Evolutionary conservation across 148 eudicot genomes (phyloP).

Genomic region (Rhododendron mucronatum): DNA sequence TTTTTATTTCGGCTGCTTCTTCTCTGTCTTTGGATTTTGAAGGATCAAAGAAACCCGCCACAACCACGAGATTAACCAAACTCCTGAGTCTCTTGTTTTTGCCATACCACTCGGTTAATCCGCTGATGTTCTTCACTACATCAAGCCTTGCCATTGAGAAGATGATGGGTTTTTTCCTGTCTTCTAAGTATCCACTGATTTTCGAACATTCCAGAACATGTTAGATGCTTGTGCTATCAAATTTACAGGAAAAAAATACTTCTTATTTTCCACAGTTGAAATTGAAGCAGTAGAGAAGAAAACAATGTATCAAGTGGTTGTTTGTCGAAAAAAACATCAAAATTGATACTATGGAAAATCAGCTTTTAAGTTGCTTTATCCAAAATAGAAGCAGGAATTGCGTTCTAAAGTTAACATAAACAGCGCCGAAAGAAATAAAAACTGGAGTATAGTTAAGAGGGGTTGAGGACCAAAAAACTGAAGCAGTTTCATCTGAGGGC

Average conservation of each 20-base stretch:
- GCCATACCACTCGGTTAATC: slow-evolving; percentile 86
- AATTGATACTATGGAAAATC: not conserved
- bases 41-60: slow-evolving; percentile 86
- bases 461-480: not conserved
- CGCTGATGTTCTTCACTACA: slow-evolving; percentile 76
- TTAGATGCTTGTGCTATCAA: not conserved
- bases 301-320: not conserved
- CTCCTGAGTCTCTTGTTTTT: slow-evolving; percentile 69
- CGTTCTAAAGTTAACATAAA: not conserved
- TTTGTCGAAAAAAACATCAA: not conserved
- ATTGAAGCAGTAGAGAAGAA: not conserved
- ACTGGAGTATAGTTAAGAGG: too few relatives aligned
- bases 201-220: not conserved
- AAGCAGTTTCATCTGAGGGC: too few relatives aligned
- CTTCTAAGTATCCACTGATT: slow-evolving; percentile 74
- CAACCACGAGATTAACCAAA: slow-evolving; percentile 79
- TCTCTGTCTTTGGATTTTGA: slow-evolving; percentile 92
- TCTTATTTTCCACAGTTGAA: not conserved
- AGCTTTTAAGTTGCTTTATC: not conserved
- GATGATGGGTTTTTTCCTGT: slow-evolving; percentile 73
- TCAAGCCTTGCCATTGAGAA: slow-evolving; percentile 99
- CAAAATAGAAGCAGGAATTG: not conserved
- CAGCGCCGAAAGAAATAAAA: not conserved
- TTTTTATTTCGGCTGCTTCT: slow-evolving; percentile 77
- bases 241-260: not conserved